Base-by-base conservation (phyloP, 208 protist species). In the Trichomonas gallinae region DNA sequence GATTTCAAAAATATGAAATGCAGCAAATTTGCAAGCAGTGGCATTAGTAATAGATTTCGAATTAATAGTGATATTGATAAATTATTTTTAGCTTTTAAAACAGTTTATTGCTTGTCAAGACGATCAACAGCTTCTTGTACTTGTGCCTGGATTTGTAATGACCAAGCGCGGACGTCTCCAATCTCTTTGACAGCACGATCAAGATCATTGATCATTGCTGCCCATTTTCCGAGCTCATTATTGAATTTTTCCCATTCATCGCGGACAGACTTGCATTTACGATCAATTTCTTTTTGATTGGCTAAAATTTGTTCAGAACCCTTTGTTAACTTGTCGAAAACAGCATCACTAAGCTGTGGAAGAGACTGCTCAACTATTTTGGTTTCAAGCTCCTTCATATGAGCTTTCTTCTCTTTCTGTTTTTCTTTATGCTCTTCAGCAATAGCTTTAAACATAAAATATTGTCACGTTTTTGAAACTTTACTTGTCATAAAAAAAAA, bases 271-370 rank as follows among this genome's bases (percentile, higher is more conserved):
- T 44, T 34, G 44, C 87, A 93, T 93, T 26, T 93, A 21, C 44
- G 44, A 36, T 93, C 87, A 15, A 93, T 93, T 93, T 93, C 87
- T 93, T 93, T 93, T 51, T 93, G 87, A 42, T 93, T 93, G 9
- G 42, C 31, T 34, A 51, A 4, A 38, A 93, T 93, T 93, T 93
- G 15, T 1, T 48, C 44, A 26, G 87, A 48, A 49, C 87, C 87
- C 46, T 51, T n/a, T 34, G 42, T 93, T 34, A 93, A 42, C 31
- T 93, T 51, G 6, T 42, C 42, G 46, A 93, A 93, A 51, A 93
- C 44, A 2, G 87, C 87, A 38, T 93, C 87, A 36, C 44, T 93
- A 38, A 93, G 44, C 10, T 40, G 26, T 10, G 87, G 87, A 51
- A 93, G 40, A 6, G 87, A 93, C 45, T 93, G 44, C 8, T 93